Evolutionary conservation across 257 asterid species (phyloP).

Genomic region (Mitragyna speciosa): DNA sequence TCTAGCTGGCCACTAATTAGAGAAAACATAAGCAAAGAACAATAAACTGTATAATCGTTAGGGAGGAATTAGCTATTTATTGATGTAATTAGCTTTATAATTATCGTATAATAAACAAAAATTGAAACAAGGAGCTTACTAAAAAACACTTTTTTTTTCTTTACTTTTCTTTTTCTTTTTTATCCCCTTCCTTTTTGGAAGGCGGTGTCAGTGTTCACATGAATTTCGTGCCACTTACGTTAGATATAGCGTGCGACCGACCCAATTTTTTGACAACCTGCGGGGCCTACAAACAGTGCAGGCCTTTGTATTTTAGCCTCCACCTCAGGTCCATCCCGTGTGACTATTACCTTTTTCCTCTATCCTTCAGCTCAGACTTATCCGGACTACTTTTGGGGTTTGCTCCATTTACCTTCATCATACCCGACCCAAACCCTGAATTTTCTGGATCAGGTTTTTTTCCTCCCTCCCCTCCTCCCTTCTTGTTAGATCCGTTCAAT

Average conservation of each 20-base stretch:
- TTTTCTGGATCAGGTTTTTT: conserved; percentile 36
- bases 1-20: too few relatives aligned
- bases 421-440: conserved; percentile 29
- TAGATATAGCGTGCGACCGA: neutral
- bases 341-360: neutral
- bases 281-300: conserved; percentile 9
- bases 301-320: neutral
- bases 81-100: too few relatives aligned
- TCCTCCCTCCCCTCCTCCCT: neutral
- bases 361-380: conserved; percentile 27
- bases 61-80: too few relatives aligned
- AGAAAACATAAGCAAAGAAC: too few relatives aligned
- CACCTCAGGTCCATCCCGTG: neutral
- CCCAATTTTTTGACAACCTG: neutral
- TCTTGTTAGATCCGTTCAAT: neutral
- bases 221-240: neutral
- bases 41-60: too few relatives aligned
- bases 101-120: too few relatives aligned
- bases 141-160: too few relatives aligned
- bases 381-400: conserved; percentile 38
- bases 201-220: neutral
- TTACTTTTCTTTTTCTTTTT: too few relatives aligned
- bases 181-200: neutral
- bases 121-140: too few relatives aligned
- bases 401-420: neutral